Evolutionary conservation across 2,329 filamentous ascomycete species (phyloP), one percentile per base, ranked within the genome.

Genomic region (Parasarocladium wereldwijsianum): DNA sequence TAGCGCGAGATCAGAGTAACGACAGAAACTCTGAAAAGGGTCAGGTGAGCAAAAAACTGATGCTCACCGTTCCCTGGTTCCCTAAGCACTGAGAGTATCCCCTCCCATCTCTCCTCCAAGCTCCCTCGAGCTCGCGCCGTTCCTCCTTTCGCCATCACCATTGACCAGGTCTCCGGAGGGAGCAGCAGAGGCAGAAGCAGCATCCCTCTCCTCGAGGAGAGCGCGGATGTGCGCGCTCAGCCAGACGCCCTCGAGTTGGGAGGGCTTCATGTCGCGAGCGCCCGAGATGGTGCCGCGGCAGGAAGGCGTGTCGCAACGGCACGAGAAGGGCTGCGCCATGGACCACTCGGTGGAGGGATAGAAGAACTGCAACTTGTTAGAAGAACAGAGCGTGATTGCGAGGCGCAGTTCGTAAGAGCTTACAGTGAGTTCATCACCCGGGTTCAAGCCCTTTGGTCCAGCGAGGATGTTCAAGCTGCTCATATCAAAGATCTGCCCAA

Each of bases 341-440:
- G 60, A 44, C 75, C 75, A 83, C 52, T 83, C 77, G 2, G 76
- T 81, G 32, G 72, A 79, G 4, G 77, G 76, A 42, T 83, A 83
- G 54, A 82, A 83, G 56, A 81, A 83, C 46, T 69, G 31, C 5
- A 11, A 15, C 11, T 15, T 8, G 17, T 28, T 21, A 12, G 24
- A 24, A 25, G 26, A 15, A 17, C 3, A 13, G 17, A 16, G 17
- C 8, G 24, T 8, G 16, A 10, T 9, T 17, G 15, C 11, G 22
- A 20, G 22, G 20, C 14, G 23, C 13, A 6, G 25, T 13, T 17
- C 22, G 19, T 12, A 24, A 6, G 18, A 12, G n/a, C 51, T 35
- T 33, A 67, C 64, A 31, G 70, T 72, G 26, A 76, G 55, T 44
- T 76, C 70, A 35, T 76, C 64, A 28, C 66, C 68, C 4, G 52